Evolutionary conservation across 306 rosid species (phyloP).

Genomic region (Vigna unguiculata): DNA sequence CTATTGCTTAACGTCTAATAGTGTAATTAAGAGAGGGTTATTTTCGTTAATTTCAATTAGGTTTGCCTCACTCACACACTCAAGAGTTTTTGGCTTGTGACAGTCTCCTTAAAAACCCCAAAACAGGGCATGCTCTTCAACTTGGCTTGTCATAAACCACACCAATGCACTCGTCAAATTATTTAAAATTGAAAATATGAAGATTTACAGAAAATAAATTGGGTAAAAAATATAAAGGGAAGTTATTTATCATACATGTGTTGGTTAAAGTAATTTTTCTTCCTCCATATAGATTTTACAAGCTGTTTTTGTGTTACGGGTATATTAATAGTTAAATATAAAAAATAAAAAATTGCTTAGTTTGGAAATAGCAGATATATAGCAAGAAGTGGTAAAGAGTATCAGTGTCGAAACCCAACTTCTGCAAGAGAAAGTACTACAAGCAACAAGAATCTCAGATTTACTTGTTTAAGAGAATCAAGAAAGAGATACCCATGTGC

Average conservation of each 20-base stretch:
- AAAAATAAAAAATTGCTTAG: not conserved
- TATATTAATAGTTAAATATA: not conserved
- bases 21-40: constrained; percentile 1
- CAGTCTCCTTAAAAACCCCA: not conserved
- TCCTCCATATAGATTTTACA: not conserved
- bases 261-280: not conserved
- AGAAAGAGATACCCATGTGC: not conserved
- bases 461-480: not conserved
- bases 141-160: not conserved
- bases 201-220: not conserved
- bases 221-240: not conserved
- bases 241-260: not conserved
- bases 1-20: not conserved
- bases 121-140: not conserved
- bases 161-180: not conserved
- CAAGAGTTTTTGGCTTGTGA: not conserved
- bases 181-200: not conserved
- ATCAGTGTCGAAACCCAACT: not conserved
- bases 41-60: constrained; percentile 12
- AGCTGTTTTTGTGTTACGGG: not conserved
- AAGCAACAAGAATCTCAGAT: constrained; percentile 1
- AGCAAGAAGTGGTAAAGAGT: not conserved
- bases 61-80: not conserved
- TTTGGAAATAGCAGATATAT: not conserved
- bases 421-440: constrained; percentile 34